phyloP scores from a whole-genome alignment of 352 stramenopile species.

The Phytophthora chlamydospora region DNA sequence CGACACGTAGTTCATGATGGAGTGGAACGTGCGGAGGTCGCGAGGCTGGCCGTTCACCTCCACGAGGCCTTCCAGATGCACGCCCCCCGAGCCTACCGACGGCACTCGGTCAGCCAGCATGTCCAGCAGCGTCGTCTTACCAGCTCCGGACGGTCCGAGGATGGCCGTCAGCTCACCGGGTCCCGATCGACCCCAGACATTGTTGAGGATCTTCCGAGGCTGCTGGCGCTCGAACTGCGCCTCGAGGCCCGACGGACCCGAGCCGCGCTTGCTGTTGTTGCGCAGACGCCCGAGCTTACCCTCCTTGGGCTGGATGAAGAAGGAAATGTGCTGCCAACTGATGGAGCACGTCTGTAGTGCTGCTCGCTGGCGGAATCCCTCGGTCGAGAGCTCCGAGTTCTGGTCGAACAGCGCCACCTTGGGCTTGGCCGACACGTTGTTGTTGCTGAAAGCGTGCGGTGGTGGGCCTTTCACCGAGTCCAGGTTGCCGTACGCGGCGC shows the following conservation, averaged over 20 bases:
- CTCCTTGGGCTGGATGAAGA: slow-evolving; percentile 50
- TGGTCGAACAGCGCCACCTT: slow-evolving; percentile 42
- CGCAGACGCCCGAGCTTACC: slow-evolving; percentile 21
- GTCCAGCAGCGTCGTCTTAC: slow-evolving; percentile 76
- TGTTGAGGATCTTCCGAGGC: slow-evolving; percentile 65
- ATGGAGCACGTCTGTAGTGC: slow-evolving; percentile 54
- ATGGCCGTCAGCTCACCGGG: slow-evolving; percentile 76
- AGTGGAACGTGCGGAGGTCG: slow-evolving; percentile 51
- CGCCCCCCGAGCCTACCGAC: slow-evolving; percentile 26
- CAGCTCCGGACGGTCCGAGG: slow-evolving; percentile 68
- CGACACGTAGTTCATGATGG: slow-evolving; percentile 74
- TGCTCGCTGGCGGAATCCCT: slow-evolving; percentile 36
- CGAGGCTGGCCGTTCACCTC: slow-evolving; percentile 66
- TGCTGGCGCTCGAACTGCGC: slow-evolving; percentile 43
- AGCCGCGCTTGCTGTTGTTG: slow-evolving; percentile 34
- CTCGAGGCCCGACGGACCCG: slow-evolving; percentile 30
- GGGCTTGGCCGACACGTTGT: slow-evolving; percentile 33
- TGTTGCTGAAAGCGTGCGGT: slow-evolving; percentile 34
- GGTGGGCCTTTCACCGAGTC: slow-evolving; percentile 29
- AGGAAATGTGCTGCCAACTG: slow-evolving; percentile 75
- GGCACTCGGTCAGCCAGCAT: slow-evolving; percentile 64
- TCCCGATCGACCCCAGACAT: slow-evolving; percentile 64
- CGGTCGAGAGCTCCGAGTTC: slow-evolving; percentile 38
- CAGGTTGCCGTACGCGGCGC: slow-evolving; percentile 29
- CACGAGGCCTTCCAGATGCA: slow-evolving; percentile 55